phyloP scores from a whole-genome alignment of 164 flowering plant species.

The Tetracentron sinense region DNA sequence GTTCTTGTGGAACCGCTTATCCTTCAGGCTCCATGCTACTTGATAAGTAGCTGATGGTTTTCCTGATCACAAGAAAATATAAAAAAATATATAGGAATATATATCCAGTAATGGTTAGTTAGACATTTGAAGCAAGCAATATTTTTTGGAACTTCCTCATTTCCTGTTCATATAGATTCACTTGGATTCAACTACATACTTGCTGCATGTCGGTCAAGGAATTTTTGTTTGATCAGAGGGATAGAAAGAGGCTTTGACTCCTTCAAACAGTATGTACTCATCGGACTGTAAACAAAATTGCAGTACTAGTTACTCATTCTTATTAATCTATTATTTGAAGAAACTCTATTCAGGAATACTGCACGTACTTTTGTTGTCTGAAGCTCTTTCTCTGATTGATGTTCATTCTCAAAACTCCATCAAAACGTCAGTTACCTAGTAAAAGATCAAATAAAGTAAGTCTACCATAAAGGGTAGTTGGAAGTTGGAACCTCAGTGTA shows the following conservation, averaged over 20 bases:
- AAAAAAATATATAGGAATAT: background rate
- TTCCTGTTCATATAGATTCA: background rate
- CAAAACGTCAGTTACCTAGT: slow-evolving; percentile 8
- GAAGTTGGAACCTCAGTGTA: slow-evolving; percentile 19
- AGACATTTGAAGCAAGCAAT: background rate
- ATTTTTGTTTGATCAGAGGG: slow-evolving; percentile 55
- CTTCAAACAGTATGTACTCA: slow-evolving; percentile 28
- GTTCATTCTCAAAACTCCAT: slow-evolving; percentile 49
- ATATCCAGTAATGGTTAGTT: background rate
- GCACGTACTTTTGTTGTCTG: slow-evolving; percentile 36
- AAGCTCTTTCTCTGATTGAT: slow-evolving; percentile 33
- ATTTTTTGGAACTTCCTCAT: background rate
- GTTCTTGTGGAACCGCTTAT: slow-evolving; percentile 51
- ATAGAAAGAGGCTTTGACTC: slow-evolving; percentile 26
- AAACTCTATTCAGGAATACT: background rate
- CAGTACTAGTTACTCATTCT: background rate
- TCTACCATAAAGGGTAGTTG: background rate
- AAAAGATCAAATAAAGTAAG: background rate
- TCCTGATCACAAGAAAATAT: slow-evolving; percentile 39
- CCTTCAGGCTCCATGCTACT: slow-evolving; percentile 67
- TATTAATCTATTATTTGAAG: background rate
- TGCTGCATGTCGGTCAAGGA: slow-evolving; percentile 71
- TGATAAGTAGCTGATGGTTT: slow-evolving; percentile 63
- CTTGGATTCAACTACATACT: slow-evolving; percentile 28
- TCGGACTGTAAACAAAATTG: slow-evolving; percentile 1